Percentiles rank a stretch among this genome's conserved stretches.
Evolutionary conservation across 805 yeast genomes (phyloP).

Genomic region (Candida dajiaensis): DNA sequence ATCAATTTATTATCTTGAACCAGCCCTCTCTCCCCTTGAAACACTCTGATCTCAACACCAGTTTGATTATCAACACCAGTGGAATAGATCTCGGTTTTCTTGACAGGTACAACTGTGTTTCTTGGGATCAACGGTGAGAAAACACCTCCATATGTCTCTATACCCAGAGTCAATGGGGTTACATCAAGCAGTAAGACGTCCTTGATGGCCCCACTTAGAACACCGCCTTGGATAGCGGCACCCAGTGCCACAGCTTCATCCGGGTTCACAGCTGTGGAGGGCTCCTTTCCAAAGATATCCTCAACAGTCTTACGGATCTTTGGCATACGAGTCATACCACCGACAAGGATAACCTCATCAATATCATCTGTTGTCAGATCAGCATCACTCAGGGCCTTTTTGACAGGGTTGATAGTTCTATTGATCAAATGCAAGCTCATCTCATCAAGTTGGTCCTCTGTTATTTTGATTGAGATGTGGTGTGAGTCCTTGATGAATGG

Average conservation of each 20-base stretch:
- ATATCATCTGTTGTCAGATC: conserved; percentile 57
- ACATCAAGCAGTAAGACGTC: conserved; percentile 76
- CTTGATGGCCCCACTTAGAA: conserved; percentile 74
- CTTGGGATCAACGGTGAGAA: conserved; percentile 75
- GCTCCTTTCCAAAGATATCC: conserved; percentile 52
- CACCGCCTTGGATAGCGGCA: conserved; percentile 88
- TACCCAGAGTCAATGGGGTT: conserved; percentile 77
- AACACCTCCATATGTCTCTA: conserved; percentile 81
- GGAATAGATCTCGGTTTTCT: conserved; percentile 66
- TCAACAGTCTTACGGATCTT: conserved; percentile 60
- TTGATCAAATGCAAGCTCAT: conserved; percentile 63
- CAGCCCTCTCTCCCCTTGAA: conserved; percentile 75
- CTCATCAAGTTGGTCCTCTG: conserved; percentile 62
- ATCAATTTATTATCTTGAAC: conserved; percentile 74
- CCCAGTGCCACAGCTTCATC: conserved; percentile 92
- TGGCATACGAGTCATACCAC: conserved; percentile 92
- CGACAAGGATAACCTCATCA: conserved; percentile 73
- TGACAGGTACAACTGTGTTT: conserved; percentile 72
- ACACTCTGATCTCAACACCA: conserved; percentile 73
- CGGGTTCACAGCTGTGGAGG: conserved; percentile 75
- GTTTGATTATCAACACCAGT: conserved; percentile 85
- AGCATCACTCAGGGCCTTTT: conserved; percentile 71
- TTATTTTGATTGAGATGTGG: conserved; percentile 52
- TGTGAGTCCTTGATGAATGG: conserved; percentile 64
- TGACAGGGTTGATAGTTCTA: conserved; percentile 67